A percentile compares a stretch with the other conserved stretches of the same genome.
These are phyloP conservation scores for Boletus smithii DNA, from an alignment of 1,284 basidiomycete genomes.

Conservation along the genomic window DNA sequence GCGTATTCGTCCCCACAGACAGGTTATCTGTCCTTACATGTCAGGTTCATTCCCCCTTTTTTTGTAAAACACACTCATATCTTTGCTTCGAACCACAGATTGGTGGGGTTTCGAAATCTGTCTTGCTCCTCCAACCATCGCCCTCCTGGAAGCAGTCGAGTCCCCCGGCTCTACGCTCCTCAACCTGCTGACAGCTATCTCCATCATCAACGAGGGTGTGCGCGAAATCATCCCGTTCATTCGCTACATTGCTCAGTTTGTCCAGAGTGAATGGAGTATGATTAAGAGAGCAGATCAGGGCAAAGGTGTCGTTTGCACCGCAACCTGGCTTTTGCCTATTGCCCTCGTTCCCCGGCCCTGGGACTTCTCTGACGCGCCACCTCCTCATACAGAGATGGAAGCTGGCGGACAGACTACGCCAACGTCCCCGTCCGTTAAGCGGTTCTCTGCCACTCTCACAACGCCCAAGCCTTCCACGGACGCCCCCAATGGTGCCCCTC, in stretches of 20 bases:
- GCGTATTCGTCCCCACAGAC: conserved; percentile 69
- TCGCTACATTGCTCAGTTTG: conserved; percentile 72
- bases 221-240: conserved; percentile 76
- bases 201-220: conserved; percentile 65
- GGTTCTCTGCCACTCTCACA: conserved; percentile 28
- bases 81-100: conserved; percentile 43
- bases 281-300: conserved; percentile 66
- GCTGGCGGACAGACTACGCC: conserved; percentile 20
- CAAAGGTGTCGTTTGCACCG: conserved; percentile 75
- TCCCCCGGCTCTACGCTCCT: conserved; percentile 61
- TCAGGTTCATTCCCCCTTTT: conserved; percentile 35
- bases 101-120: conserved; percentile 82
- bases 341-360: conserved; percentile 73
- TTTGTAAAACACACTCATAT: conserved; percentile 8
- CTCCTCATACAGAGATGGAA: conserved; percentile 23
- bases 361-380: conserved; percentile 58
- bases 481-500: conserved; percentile 15
- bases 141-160: conserved; percentile 56
- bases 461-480: conserved; percentile 35
- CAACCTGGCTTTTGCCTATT: conserved; percentile 80
- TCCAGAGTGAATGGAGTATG: conserved; percentile 65
- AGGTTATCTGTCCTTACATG: conserved; percentile 77
- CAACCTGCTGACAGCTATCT: conserved; percentile 68
- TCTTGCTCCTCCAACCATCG: conserved; percentile 64
- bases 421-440: conserved; percentile 22